Evolutionary conservation across 106 monocot species (phyloP), one percentile per base, ranked within the genome.

Genomic region (Dioscorea dumetorum): DNA sequence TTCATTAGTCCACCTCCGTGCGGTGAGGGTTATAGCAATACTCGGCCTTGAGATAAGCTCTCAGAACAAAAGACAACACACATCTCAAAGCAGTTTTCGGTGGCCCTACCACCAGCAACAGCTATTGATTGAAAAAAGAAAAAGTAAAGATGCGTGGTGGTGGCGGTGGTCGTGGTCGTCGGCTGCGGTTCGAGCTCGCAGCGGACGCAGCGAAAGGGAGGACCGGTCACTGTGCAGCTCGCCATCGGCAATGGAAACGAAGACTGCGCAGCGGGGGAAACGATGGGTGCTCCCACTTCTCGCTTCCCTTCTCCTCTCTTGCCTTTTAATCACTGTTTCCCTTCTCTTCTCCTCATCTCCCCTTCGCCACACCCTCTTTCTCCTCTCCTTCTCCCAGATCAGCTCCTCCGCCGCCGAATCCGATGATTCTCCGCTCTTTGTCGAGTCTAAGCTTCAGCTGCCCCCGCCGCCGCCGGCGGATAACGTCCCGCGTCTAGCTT

Each of bases 401-500:
- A 49, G 70, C 21, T 60, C 78, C 32, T 12, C 58, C 52, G 12
- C 51, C 3, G 48, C 20, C 5, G 7, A 12, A 10, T 17, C 63
- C 35, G 11, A 16, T 24, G 74, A 74, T 33, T 59, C 67, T 13
- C 66, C 70, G 15, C 66, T 78, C 35, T 84, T 84, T 58, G 80
- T 84, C 32, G 84, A 84, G 73, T 57, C 80, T 18, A 75, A 76
- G 69, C 71, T 84, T 50, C 66, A 64, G 49, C 41, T 61, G 22
- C 54, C 58, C 51, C 20, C 75, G 16, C 28, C 67, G 21, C 23
- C 54, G 16, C 18, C 61, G 19, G 14, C 17, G 18, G 35, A 67
- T 2, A 49, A 28, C 11, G 82, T 82, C 4, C 78, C 79, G n/a
- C 69, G 72, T n/a, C 62, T 84, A 22, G 79, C 84, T 33, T 84